Evolutionary conservation across 306 rosid species (phyloP).

Genomic region (Chamaecrista fasciculata): DNA sequence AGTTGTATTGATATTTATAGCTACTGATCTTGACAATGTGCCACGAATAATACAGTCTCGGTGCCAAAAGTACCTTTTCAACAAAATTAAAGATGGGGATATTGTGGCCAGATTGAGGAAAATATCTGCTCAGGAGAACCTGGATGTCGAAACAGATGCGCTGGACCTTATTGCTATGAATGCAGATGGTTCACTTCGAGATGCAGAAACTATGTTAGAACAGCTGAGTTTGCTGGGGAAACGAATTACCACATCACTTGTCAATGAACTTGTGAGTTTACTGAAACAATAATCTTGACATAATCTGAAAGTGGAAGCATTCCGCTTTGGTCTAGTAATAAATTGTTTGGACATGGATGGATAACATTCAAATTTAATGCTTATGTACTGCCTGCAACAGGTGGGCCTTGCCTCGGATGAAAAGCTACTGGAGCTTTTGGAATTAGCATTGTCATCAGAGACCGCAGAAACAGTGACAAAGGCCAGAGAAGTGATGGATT

Average conservation of each 20-base stretch:
- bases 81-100: slow-evolving; percentile 88
- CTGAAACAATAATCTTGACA: slow-evolving; percentile 28
- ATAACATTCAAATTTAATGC: slow-evolving; percentile 26
- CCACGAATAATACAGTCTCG: slow-evolving; percentile 89
- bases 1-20: slow-evolving; percentile 77
- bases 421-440: slow-evolving; percentile 89
- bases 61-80: slow-evolving; percentile 88
- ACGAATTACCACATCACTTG: slow-evolving; percentile 84
- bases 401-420: slow-evolving; percentile 97
- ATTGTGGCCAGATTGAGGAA: slow-evolving; percentile 72
- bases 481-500: slow-evolving; percentile 95
- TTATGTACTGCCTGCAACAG: slow-evolving; percentile 48
- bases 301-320: slow-evolving; percentile 1
- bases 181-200: slow-evolving; percentile 98
- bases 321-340: slow-evolving; percentile 8
- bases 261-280: slow-evolving; percentile 93
- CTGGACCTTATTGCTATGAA: slow-evolving; percentile 87
- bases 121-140: slow-evolving; percentile 67
- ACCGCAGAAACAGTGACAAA: slow-evolving; percentile 92
- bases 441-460: slow-evolving; percentile 92
- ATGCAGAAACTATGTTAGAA: slow-evolving; percentile 97
- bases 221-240: slow-evolving; percentile 94
- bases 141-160: slow-evolving; percentile 87
- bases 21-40: slow-evolving; percentile 89
- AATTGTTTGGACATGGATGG: neutral